Evolutionary conservation across 2,329 filamentous ascomycete species (phyloP).

Genomic region (Aschersonia sp.): DNA sequence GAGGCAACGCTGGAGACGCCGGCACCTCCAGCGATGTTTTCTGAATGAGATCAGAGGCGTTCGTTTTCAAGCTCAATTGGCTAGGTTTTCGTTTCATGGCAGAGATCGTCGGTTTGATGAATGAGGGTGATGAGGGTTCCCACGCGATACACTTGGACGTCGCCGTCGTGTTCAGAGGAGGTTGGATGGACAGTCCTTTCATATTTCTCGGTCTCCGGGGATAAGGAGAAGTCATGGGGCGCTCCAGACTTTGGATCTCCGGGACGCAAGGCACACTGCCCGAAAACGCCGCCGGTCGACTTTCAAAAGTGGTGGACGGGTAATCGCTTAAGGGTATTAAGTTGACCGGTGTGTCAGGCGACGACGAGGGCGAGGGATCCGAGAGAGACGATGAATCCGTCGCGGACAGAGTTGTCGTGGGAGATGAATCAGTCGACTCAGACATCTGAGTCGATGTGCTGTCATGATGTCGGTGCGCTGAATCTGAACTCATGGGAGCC

Average conservation of each 20-base stretch:
- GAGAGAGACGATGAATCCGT: conserved; percentile 83
- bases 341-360: conserved; percentile 75
- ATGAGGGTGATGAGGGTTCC: conserved; percentile 58
- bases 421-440: conserved; percentile 84
- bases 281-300: conserved; percentile 15
- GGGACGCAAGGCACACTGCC: conserved; percentile 23
- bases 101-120: conserved; percentile 67
- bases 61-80: conserved; percentile 62
- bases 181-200: conserved; percentile 71
- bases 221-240: conserved; percentile 54
- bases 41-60: conserved; percentile 40
- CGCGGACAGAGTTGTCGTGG: conserved; percentile 84
- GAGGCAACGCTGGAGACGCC: conserved; percentile 37
- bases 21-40: conserved; percentile 37
- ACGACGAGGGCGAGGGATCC: conserved; percentile 81
- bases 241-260: conserved; percentile 26
- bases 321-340: conserved; percentile 58
- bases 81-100: conserved; percentile 61
- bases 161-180: conserved; percentile 31
- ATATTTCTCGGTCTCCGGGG: conserved; percentile 66
- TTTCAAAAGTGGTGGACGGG: conserved; percentile 42
- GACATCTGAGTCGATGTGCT: conserved; percentile 67
- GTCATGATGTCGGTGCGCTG: conserved; percentile 55
- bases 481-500: conserved; percentile 26
- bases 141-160: conserved; percentile 37